Percentiles rank a stretch among this genome's conserved stretches.
Evolutionary conservation across 768 basidiomycete genomes (phyloP).

Genomic region (Boletus sp.): DNA sequence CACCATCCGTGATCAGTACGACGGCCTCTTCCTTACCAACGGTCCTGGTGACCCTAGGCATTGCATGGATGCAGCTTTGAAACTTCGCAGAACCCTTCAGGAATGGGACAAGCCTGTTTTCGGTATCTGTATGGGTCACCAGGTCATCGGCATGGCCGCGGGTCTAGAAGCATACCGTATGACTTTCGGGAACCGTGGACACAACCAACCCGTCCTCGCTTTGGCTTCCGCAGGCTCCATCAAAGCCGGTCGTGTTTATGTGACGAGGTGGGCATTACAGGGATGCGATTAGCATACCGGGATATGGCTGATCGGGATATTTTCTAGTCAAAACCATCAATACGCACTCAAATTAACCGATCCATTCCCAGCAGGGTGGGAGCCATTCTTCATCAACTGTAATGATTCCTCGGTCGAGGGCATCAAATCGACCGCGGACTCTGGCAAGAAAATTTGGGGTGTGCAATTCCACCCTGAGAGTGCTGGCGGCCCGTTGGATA

Average conservation of each 20-base stretch:
- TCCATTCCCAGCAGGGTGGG: conserved; percentile 95
- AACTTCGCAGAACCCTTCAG: conserved; percentile 73
- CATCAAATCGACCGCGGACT: conserved; percentile 89
- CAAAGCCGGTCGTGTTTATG: conserved; percentile 94
- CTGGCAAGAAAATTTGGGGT: conserved; percentile 92
- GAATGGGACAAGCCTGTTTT: conserved; percentile 96
- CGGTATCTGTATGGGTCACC: conserved; percentile 99
- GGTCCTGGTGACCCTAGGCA: conserved; percentile 93
- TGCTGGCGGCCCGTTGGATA: conserved; percentile 96
- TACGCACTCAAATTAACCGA: conserved; percentile 94
- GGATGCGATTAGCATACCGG: not conserved
- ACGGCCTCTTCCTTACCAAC: conserved; percentile 94
- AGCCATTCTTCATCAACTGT: conserved; percentile 99
- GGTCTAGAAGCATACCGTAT: conserved; percentile 96
- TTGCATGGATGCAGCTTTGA: conserved; percentile 79
- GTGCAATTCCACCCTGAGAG: conserved; percentile 99
- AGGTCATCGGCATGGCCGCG: conserved; percentile 96
- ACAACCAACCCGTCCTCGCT: conserved; percentile 97
- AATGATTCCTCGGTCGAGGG: conserved; percentile 99
- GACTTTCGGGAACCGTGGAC: conserved; percentile 99
- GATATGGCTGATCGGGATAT: conserved; percentile 2
- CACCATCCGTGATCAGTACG: conserved; percentile 80
- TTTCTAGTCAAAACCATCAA: conserved; percentile 87
- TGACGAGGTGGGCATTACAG: conserved; percentile 64
- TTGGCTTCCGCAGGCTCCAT: conserved; percentile 91